A percentile compares a stretch with the other conserved stretches of the same genome.
phyloP scores from a whole-genome alignment of 1,284 basidiomycete species.

The Ustilago sp. region DNA sequence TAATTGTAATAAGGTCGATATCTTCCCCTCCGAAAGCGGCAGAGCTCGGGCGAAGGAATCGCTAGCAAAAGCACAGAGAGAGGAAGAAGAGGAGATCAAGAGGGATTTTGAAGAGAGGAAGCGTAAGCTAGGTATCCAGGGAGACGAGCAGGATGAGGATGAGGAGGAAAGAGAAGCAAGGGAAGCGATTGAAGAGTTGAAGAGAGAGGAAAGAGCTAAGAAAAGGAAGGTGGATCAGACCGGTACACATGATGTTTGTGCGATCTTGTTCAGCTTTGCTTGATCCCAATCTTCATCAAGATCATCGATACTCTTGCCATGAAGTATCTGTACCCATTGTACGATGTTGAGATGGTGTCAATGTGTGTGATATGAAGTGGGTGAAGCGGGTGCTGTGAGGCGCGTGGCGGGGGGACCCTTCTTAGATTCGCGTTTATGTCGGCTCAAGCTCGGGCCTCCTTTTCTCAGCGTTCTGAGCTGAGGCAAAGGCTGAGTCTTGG shows the following conservation, averaged over 20 bases:
- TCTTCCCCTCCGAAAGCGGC: constrained; percentile 38
- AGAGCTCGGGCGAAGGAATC: constrained; percentile 18
- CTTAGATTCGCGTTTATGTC: neutral
- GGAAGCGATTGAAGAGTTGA: constrained; percentile 46
- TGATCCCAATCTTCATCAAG: neutral
- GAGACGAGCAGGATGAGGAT: constrained; percentile 13
- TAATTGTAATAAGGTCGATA: constrained; percentile 28
- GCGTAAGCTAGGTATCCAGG: constrained; percentile 23
- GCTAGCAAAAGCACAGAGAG: constrained; percentile 24
- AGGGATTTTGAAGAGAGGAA: constrained; percentile 32
- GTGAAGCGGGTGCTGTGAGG: no score
- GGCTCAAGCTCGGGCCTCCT: neutral
- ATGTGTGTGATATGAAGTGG: neutral
- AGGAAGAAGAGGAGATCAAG: constrained; percentile 30
- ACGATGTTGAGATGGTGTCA: no score
- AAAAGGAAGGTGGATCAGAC: constrained; percentile 47
- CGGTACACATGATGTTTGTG: constrained; percentile 44
- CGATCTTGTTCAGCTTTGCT: constrained; percentile 46
- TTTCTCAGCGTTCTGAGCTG: neutral
- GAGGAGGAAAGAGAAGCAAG: constrained; percentile 43
- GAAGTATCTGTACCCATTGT: neutral
- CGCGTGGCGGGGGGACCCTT: no score
- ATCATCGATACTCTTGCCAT: neutral
- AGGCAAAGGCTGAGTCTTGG: neutral
- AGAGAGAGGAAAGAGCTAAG: constrained; percentile 42